Conservation (phyloP, 2,329 filamentous ascomycete genomes). For the Fusarium mundagurra region DNA sequence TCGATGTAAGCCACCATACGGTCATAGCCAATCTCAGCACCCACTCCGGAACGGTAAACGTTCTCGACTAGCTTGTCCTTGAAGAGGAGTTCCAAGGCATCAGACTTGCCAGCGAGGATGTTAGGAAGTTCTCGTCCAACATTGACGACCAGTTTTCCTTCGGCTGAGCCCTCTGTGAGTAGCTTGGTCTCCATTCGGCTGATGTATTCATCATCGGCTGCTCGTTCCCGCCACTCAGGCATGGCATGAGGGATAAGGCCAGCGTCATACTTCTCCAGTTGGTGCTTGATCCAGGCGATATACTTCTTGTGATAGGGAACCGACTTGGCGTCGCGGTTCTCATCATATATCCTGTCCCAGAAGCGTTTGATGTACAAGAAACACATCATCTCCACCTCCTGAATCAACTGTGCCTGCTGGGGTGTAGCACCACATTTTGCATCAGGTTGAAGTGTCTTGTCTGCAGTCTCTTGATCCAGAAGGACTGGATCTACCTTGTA, state of each 20-base stretch:
- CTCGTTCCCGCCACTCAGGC: background rate
- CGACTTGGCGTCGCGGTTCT: background rate
- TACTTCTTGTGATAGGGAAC: conserved; percentile 1
- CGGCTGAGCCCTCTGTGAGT: background rate
- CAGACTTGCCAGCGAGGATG: background rate
- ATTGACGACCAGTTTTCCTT: conserved; percentile 2
- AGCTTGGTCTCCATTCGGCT: background rate
- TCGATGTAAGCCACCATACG: background rate
- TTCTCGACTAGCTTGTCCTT: conserved; percentile 4
- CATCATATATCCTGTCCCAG: background rate
- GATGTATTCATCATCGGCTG: background rate
- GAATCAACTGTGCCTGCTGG: background rate
- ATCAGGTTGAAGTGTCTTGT: background rate
- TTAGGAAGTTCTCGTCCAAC: background rate
- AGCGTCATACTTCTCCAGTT: background rate
- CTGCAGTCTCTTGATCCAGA: background rate
- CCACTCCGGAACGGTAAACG: background rate
- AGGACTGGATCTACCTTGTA: background rate
- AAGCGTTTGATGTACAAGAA: conserved; percentile 7
- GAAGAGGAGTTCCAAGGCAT: conserved; percentile 4
- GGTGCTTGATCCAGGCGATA: conserved; percentile 1
- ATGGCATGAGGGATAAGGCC: background rate
- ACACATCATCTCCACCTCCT: conserved; percentile 7
- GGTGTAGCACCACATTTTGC: background rate
- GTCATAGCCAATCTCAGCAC: background rate